phyloP scores from a whole-genome alignment of 305 asterid genomes.

The Plantago coronopus region DNA sequence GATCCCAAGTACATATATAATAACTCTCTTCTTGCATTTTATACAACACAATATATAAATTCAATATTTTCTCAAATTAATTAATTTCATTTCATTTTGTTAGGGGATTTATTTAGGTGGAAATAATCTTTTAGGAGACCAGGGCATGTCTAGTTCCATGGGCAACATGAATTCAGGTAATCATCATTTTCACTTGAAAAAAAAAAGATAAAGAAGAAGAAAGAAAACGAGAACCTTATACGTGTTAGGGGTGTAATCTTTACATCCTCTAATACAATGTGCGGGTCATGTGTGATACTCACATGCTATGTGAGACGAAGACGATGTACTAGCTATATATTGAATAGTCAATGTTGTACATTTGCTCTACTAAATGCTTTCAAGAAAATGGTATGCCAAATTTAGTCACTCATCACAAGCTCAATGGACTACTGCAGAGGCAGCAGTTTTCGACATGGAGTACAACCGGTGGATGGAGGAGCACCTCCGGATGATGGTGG shows the following conservation, averaged over 20 bases:
- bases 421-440: slow-evolving; percentile 29
- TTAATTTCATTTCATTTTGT: slow-evolving; percentile 14
- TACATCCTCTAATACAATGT: too few species aligned
- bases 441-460: slow-evolving; percentile 70
- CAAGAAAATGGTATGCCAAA: not conserved
- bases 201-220: too few species aligned
- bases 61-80: not conserved
- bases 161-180: slow-evolving; percentile 62
- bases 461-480: slow-evolving; percentile 87
- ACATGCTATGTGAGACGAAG: too few species aligned
- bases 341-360: not conserved
- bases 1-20: slow-evolving; percentile 58
- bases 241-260: too few species aligned
- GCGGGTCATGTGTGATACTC: too few species aligned
- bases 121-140: slow-evolving; percentile 54
- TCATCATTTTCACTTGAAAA: not conserved
- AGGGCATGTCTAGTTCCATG: slow-evolving; percentile 41
- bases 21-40: not conserved
- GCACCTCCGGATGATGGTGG: slow-evolving; percentile 62
- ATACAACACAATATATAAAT: not conserved
- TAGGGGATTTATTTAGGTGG: slow-evolving; percentile 72
- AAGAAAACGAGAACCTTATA: too few species aligned
- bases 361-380: too few species aligned
- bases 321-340: too few species aligned
- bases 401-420: not conserved